A percentile compares a stretch with the other conserved stretches of the same genome.
Conservation (phyloP, 2,329 filamentous ascomycete genomes). For the Metarhizium robertsii region DNA sequence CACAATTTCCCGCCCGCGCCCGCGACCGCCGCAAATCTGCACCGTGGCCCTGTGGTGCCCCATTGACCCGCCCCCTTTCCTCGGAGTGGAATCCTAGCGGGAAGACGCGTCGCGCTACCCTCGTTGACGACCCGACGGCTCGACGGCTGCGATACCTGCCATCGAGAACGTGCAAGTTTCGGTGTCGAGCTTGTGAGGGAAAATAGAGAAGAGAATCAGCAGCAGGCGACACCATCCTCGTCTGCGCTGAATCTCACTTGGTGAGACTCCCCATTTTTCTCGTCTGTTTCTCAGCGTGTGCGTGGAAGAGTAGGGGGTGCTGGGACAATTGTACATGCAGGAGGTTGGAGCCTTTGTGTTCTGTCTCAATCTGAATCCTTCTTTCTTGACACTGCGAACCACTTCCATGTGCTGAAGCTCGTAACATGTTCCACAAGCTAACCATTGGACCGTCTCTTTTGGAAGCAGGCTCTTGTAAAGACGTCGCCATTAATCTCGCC, state of each 20-base stretch:
- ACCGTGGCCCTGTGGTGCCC: constrained; percentile 1
- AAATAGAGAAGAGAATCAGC: constrained; percentile 39
- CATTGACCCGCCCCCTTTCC: constrained; percentile 12
- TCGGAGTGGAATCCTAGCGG: constrained; percentile 10
- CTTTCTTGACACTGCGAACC: neutral
- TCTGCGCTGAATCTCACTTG: constrained; percentile 53
- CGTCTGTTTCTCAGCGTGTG: neutral
- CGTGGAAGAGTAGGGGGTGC: neutral
- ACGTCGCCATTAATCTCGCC: constrained; percentile 46
- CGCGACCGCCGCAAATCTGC: neutral
- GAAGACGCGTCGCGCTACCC: constrained; percentile 24
- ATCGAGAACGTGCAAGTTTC: constrained; percentile 11
- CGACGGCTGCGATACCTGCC: constrained; percentile 9
- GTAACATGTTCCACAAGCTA: constrained; percentile 11
- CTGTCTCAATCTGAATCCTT: neutral
- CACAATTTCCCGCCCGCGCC: neutral
- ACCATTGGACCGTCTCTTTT: constrained; percentile 11
- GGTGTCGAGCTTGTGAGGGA: constrained; percentile 13
- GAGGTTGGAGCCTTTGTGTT: neutral
- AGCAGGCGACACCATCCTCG: constrained; percentile 48
- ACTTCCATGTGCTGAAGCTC: neutral
- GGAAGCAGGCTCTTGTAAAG: constrained; percentile 32
- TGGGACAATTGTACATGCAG: neutral
- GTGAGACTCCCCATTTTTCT: constrained; percentile 26
- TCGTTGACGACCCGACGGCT: constrained; percentile 9